Evolutionary conservation across 2,329 filamentous ascomycete genomes (phyloP).

Genomic region (Fusarium sp.): DNA sequence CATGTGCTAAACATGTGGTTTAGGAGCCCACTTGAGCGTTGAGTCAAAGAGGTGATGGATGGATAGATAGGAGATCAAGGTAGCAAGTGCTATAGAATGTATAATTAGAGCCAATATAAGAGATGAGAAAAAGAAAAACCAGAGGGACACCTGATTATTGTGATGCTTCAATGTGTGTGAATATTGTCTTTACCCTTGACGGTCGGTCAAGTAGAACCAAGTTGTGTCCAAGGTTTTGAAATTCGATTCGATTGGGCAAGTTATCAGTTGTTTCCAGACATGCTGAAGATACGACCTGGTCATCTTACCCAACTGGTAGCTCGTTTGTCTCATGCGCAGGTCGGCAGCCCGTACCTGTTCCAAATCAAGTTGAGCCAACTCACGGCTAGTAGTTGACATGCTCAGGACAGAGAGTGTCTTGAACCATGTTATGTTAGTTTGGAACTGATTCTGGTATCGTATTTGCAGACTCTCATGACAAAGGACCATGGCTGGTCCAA

Average conservation of each 20-base stretch:
- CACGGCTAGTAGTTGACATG: neutral
- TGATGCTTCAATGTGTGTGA: neutral
- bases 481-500: neutral
- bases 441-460: neutral
- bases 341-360: neutral
- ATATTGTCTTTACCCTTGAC: neutral
- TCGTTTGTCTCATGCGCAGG: neutral
- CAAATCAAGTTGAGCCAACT: neutral
- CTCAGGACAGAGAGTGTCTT: neutral
- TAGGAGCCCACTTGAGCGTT: neutral
- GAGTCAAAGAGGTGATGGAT: neutral
- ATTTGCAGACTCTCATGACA: neutral
- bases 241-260: neutral
- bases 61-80: neutral
- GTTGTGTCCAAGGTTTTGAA: neutral
- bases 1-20: neutral
- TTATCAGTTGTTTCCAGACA: neutral
- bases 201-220: neutral
- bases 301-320: neutral
- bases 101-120: neutral
- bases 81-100: neutral
- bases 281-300: neutral
- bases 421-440: neutral
- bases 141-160: neutral
- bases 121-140: neutral